A percentile compares a stretch with the other conserved stretches of the same genome.
Evolutionary conservation across 1,284 basidiomycete genomes (phyloP).

Genomic region (Ustilago nuda): DNA sequence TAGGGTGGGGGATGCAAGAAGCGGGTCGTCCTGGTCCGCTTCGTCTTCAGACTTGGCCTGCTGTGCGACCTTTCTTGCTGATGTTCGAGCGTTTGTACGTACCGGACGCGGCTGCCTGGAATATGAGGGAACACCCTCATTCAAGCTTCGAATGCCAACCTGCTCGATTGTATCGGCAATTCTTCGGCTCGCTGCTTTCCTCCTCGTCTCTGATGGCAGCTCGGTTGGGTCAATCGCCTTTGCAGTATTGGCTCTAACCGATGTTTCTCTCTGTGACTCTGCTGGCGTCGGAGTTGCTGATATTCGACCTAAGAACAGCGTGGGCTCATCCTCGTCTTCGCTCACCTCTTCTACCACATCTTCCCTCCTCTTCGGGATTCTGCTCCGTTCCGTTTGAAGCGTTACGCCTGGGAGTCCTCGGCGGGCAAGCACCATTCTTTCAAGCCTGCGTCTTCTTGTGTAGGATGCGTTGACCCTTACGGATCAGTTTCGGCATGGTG

Average conservation of each 20-base stretch:
- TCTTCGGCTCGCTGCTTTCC: conserved; percentile 38
- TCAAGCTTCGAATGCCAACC: conserved; percentile 29
- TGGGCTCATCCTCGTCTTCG: background rate
- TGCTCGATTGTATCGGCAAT: conserved; percentile 41
- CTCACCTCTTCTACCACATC: conserved; percentile 3
- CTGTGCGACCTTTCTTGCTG: background rate
- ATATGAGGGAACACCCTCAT: background rate
- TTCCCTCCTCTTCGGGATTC: background rate
- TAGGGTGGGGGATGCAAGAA: conserved; percentile 28
- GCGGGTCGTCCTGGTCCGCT: conserved; percentile 7
- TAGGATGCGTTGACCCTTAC: conserved; percentile 48
- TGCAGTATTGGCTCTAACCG: background rate
- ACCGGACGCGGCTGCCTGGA: background rate
- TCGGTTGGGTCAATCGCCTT: conserved; percentile 33
- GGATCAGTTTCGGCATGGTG: conserved; percentile 53
- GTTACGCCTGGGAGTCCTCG: background rate
- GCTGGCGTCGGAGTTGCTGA: conserved; percentile 29
- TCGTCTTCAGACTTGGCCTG: conserved; percentile 19
- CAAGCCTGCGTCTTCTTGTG: conserved; percentile 32
- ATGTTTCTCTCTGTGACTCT: background rate
- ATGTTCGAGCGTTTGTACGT: background rate
- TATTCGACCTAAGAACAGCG: conserved; percentile 31
- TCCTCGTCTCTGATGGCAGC: conserved; percentile 42
- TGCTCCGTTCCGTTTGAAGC: conserved; percentile 1
- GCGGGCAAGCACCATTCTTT: conserved; percentile 9